Conservation (phyloP, 768 basidiomycete genomes). For the Clavulina sp. region DNA sequence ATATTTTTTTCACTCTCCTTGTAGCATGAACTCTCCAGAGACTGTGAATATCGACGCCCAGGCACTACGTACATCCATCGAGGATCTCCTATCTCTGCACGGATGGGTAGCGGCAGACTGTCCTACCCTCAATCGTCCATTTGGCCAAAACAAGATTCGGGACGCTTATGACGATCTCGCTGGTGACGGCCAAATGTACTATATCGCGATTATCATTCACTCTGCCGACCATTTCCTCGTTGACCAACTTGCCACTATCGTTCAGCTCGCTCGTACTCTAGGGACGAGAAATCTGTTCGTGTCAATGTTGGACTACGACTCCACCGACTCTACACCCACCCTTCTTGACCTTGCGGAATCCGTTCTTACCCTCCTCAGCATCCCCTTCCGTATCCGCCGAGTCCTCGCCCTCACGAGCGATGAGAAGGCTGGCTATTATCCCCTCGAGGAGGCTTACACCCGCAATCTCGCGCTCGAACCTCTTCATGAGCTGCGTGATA, state of each 20-base stretch:
- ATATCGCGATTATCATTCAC: constrained; percentile 86
- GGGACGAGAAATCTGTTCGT: constrained; percentile 87
- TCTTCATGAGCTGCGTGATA: constrained; percentile 59
- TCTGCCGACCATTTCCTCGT: constrained; percentile 98
- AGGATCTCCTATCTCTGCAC: constrained; percentile 85
- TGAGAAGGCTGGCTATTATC: constrained; percentile 80
- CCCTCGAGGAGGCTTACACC: constrained; percentile 85
- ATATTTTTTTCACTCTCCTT: constrained; percentile 3
- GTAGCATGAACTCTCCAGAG: constrained; percentile 35
- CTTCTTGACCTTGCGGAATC: constrained; percentile 90
- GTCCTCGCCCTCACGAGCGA: constrained; percentile 87
- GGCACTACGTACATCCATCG: constrained; percentile 73
- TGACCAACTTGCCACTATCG: constrained; percentile 94
- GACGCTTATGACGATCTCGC: constrained; percentile 82
- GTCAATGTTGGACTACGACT: constrained; percentile 94
- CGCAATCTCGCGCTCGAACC: constrained; percentile 88
- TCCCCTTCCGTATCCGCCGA: constrained; percentile 83
- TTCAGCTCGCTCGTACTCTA: constrained; percentile 82
- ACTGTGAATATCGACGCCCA: constrained; percentile 84
- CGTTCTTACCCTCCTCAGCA: constrained; percentile 79
- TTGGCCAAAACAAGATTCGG: constrained; percentile 76
- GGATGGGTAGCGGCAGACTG: constrained; percentile 97
- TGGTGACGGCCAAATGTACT: constrained; percentile 72
- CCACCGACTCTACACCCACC: constrained; percentile 87
- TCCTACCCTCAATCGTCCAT: constrained; percentile 84